Conservation (phyloP, 2,329 filamentous ascomycete genomes). For the Colletotrichum tropicale region DNA sequence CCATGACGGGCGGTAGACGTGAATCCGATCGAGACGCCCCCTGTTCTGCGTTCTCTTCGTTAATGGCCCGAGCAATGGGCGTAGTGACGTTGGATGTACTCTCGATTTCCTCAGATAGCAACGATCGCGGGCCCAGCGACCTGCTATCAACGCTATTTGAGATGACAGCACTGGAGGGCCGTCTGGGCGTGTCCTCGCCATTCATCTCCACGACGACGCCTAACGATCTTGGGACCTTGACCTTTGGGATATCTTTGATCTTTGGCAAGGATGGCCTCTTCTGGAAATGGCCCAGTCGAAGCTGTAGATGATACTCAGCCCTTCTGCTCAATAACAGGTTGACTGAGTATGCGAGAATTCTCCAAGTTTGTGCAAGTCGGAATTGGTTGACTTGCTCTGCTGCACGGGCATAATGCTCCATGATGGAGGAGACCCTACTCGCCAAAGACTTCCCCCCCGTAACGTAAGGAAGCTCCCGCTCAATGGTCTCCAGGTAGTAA, state of each 20-base stretch:
- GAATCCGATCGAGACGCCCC: constrained; percentile 34
- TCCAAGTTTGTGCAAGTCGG: constrained; percentile 68
- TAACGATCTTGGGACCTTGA: constrained; percentile 27
- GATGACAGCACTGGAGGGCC: constrained; percentile 25
- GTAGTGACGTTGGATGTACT: constrained; percentile 68
- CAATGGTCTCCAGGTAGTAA: constrained; percentile 60
- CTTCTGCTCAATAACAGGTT: constrained; percentile 57
- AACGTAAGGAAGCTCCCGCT: constrained; percentile 49
- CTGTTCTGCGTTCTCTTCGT: constrained; percentile 34
- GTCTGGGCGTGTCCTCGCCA: constrained; percentile 43
- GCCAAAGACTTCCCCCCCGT: constrained; percentile 42
- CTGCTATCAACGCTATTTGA: constrained; percentile 33
- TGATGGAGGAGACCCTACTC: constrained; percentile 52
- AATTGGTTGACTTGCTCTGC: constrained; percentile 62
- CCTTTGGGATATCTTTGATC: constrained; percentile 32
- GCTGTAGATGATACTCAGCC: constrained; percentile 61
- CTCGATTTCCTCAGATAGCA: constrained; percentile 61
- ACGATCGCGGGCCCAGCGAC: constrained; percentile 43
- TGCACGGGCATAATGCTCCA: constrained; percentile 62
- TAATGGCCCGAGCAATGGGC: constrained; percentile 59
- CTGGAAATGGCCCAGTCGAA: constrained; percentile 45
- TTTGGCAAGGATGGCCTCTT: constrained; percentile 26
- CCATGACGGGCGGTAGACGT: constrained; percentile 51
- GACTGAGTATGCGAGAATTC: constrained; percentile 62
- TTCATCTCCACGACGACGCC: constrained; percentile 25